A percentile compares a stretch with the other conserved stretches of the same genome.
These are phyloP conservation scores for Mollisia scopiformis DNA, from an alignment of 2,329 filamentous ascomycete species.

Conservation along the genomic window DNA sequence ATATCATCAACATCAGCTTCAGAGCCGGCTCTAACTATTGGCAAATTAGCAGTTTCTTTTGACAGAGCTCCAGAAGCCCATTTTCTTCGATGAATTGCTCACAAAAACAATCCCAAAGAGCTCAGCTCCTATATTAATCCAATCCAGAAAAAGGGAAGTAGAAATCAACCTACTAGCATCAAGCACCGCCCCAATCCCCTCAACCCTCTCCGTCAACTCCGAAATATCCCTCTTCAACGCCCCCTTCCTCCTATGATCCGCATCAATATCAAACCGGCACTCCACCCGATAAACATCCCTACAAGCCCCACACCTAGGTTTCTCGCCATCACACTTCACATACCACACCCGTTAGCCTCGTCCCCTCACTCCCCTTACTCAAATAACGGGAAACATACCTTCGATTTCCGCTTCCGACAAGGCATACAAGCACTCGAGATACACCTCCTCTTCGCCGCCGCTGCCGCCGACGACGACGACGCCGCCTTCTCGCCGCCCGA, in stretches of 20 bases:
- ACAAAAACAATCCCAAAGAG: too few species aligned
- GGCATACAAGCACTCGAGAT: constrained; percentile 26
- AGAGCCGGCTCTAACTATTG: constrained; percentile 46
- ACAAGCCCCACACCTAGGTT: constrained; percentile 53
- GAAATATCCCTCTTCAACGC: constrained; percentile 43
- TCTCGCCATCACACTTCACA: constrained; percentile 50
- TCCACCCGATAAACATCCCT: constrained; percentile 52
- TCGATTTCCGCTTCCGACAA: constrained; percentile 28
- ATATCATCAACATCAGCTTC: constrained; percentile 43
- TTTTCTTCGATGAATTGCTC: too few species aligned
- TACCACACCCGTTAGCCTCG: not conserved
- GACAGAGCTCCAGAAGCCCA: too few species aligned
- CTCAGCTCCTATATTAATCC: too few species aligned
- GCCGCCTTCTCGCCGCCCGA: too few species aligned
- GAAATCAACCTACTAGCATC: too few species aligned
- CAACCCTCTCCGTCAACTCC: not conserved
- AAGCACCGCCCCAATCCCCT: constrained; percentile 21
- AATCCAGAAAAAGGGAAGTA: too few species aligned
- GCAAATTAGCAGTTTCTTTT: too few species aligned
- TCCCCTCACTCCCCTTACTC: too few species aligned
- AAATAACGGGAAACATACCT: constrained; percentile 21
- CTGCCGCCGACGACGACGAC: not conserved
- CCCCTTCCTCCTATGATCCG: constrained; percentile 48
- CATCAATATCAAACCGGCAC: constrained; percentile 52
- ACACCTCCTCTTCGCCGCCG: constrained; percentile 16